These are phyloP conservation scores for Sporobolomyces pararoseus DNA, from an alignment of 768 basidiomycete species.

Conservation along the genomic window DNA sequence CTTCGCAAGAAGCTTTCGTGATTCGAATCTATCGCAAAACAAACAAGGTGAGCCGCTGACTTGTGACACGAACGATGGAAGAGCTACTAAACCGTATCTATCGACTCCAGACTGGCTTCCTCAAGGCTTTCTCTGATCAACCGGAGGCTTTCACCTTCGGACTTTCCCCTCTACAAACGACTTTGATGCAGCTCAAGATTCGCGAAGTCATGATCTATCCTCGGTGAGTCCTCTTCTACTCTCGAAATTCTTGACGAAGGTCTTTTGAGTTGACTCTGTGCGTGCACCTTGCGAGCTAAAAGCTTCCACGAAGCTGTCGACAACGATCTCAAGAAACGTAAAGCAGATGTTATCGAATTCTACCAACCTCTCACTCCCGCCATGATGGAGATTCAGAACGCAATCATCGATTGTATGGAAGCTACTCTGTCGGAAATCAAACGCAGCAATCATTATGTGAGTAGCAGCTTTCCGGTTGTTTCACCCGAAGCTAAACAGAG, in stretches of 20 bases:
- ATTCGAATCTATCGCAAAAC: conserved; percentile 83
- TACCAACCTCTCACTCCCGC: conserved; percentile 75
- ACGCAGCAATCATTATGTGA: conserved; percentile 70
- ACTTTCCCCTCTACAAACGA: conserved; percentile 81
- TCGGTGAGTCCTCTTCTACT: conserved; percentile 55
- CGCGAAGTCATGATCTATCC: conserved; percentile 88
- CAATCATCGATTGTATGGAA: conserved; percentile 90
- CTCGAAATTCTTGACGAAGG: background rate
- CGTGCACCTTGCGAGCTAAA: background rate
- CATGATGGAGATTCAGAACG: conserved; percentile 89
- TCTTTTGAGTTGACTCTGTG: background rate
- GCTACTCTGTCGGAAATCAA: conserved; percentile 83
- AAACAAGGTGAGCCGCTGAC: conserved; percentile 57
- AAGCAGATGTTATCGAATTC: conserved; percentile 87
- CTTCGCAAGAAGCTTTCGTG: conserved; percentile 86
- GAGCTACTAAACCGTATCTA: no score
- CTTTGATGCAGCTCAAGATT: conserved; percentile 87
- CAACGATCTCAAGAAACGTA: conserved; percentile 69
- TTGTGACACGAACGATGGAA: no score
- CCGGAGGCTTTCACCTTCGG: conserved; percentile 92
- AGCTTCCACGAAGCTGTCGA: conserved; percentile 91
- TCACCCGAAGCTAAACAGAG: background rate
- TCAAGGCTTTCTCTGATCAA: conserved; percentile 96
- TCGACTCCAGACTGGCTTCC: conserved; percentile 71
- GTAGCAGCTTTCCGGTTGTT: conserved; percentile 22